phyloP scores from a whole-genome alignment of 2,329 filamentous ascomycete species.

The Dissoconium aciculare region DNA sequence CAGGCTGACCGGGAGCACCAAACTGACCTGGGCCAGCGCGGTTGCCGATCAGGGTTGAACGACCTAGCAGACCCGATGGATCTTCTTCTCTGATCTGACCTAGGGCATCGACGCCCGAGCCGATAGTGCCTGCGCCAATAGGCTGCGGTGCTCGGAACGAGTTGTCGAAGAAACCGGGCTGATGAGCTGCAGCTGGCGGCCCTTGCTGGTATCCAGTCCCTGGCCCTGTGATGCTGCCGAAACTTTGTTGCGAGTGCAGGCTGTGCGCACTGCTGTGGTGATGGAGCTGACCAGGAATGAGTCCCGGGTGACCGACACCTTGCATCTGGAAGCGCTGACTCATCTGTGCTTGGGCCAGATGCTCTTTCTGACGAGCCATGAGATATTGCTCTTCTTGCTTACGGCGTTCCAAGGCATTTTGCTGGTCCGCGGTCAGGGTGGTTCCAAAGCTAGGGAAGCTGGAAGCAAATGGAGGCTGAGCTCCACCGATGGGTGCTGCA shows the following conservation, averaged over 20 bases:
- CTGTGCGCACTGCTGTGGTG: conserved; percentile 93
- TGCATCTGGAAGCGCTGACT: conserved; percentile 56
- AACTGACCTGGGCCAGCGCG: conserved; percentile 37
- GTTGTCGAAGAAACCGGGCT: conserved; percentile 57
- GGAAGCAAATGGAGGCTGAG: conserved; percentile 71
- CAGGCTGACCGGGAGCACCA: conserved; percentile 30
- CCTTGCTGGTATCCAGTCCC: conserved; percentile 46
- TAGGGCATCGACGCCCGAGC: conserved; percentile 30
- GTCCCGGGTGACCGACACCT: conserved; percentile 30
- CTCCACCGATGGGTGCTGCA: conserved; percentile 23
- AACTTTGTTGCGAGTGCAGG: conserved; percentile 91
- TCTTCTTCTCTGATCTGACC: conserved; percentile 45
- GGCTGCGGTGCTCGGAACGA: conserved; percentile 29
- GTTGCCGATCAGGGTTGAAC: conserved; percentile 43
- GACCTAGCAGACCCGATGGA: conserved; percentile 46
- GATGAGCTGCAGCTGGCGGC: conserved; percentile 23
- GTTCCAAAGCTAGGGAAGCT: conserved; percentile 95
- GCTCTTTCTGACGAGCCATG: conserved; percentile 91
- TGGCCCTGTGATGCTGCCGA: conserved; percentile 85
- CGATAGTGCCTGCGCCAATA: conserved; percentile 31
- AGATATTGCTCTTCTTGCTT: conserved; percentile 98
- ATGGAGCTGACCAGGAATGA: conserved; percentile 47
- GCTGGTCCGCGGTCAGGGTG: conserved; percentile 90
- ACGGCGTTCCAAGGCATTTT: conserved; percentile 87
- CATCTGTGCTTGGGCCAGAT: conserved; percentile 73